Evolutionary conservation across 148 eudicot species (phyloP).

Genomic region (Chenopodium album): DNA sequence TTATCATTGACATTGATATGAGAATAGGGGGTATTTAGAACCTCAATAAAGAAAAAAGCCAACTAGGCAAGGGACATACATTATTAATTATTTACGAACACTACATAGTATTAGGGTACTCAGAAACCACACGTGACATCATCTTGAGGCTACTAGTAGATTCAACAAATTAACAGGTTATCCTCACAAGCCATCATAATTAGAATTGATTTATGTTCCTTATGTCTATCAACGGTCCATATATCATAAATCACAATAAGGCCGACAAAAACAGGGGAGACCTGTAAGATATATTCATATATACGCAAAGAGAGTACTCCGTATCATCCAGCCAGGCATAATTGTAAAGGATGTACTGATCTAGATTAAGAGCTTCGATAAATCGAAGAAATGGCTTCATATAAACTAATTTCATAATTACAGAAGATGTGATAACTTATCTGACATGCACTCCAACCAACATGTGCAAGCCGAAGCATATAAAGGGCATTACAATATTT

Average conservation of each 20-base stretch:
- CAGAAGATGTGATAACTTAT: not conserved
- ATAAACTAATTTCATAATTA: not conserved
- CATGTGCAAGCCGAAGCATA: constrained; percentile 1
- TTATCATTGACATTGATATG: too few species aligned
- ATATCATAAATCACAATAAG: not conserved
- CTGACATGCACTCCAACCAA: not conserved
- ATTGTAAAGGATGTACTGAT: not conserved
- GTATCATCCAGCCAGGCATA: not conserved
- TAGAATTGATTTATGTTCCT: not conserved
- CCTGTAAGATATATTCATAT: not conserved
- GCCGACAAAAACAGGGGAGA: not conserved
- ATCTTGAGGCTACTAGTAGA: not conserved
- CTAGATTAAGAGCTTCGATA: not conserved
- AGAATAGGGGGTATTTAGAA: too few species aligned
- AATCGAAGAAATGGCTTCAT: not conserved
- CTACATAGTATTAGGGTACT: too few species aligned
- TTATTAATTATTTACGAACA: too few species aligned
- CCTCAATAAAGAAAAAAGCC: too few species aligned
- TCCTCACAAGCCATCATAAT: not conserved
- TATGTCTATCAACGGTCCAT: not conserved
- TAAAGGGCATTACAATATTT: constrained; percentile 33
- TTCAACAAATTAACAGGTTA: not conserved
- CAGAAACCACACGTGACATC: not conserved
- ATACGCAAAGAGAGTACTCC: not conserved
- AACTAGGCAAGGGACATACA: too few species aligned